Evolutionary conservation across 345 rosid genomes (phyloP).

Genomic region (Aurinia saxatilis): DNA sequence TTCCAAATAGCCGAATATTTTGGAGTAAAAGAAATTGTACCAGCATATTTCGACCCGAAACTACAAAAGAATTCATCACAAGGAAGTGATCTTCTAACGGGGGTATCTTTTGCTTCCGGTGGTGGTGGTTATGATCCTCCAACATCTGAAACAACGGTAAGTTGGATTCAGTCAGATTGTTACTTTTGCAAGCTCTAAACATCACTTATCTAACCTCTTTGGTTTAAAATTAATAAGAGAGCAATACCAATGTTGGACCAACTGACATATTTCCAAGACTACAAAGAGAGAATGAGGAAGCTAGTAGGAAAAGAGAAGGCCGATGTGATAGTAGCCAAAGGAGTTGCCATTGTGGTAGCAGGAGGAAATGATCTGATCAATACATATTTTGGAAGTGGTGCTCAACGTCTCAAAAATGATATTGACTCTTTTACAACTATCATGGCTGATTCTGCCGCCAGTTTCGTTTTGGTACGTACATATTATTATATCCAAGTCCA

Average conservation of each 20-base stretch:
- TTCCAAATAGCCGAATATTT: constrained; percentile 37
- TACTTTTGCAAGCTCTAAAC: not conserved
- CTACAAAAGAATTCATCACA: not conserved
- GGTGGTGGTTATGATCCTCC: constrained; percentile 54
- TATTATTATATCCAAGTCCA: not conserved
- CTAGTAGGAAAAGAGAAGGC: constrained; percentile 27
- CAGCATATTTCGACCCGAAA: constrained; percentile 50
- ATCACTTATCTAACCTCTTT: not conserved
- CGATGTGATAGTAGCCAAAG: constrained; percentile 4
- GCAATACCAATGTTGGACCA: constrained; percentile 33
- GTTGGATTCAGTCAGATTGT: not conserved
- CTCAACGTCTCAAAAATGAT: not conserved
- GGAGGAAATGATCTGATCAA: constrained; percentile 35
- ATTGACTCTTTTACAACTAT: not conserved
- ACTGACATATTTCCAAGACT: constrained; percentile 30
- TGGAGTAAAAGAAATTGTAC: constrained; percentile 46
- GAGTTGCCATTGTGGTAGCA: constrained; percentile 22
- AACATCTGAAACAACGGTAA: constrained; percentile 40
- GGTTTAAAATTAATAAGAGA: constrained; percentile 13
- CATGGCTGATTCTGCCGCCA: constrained; percentile 19
- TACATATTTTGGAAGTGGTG: constrained; percentile 20
- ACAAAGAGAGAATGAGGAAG: constrained; percentile 20
- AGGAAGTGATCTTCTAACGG: constrained; percentile 45
- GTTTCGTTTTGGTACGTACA: constrained; percentile 13
- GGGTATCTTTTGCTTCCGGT: constrained; percentile 65